Evolutionary conservation across 306 rosid species (phyloP).

Genomic region (Cucurbita maxima): DNA sequence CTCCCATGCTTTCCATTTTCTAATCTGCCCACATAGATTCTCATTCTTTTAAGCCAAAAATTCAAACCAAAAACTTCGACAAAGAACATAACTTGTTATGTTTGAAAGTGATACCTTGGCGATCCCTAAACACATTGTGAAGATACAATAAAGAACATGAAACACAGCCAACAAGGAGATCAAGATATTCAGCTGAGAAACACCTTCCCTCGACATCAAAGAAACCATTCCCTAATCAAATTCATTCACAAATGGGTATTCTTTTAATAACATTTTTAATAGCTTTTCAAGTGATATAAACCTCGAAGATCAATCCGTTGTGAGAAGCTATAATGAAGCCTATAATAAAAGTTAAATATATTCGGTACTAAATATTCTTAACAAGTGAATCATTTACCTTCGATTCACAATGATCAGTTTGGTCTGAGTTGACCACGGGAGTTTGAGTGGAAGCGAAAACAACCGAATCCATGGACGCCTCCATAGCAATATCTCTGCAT

Average conservation of each 20-base stretch:
- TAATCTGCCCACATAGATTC: constrained; percentile 23
- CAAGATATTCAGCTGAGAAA: constrained; percentile 38
- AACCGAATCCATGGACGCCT: not conserved
- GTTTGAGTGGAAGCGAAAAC: constrained; percentile 7
- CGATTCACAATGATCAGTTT: constrained; percentile 25
- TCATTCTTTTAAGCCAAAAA: not conserved
- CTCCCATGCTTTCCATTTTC: constrained; percentile 61
- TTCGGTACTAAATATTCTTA: not conserved
- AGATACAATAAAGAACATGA: constrained; percentile 45
- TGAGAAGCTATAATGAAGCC: too few relatives aligned
- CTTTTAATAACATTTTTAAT: not conserved
- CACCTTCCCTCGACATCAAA: constrained; percentile 39
- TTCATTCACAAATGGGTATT: not conserved
- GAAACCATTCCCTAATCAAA: constrained; percentile 38
- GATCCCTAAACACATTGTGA: constrained; percentile 52
- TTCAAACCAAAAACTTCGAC: not conserved
- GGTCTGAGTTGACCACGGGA: not conserved
- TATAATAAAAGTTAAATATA: not conserved
- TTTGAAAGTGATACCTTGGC: constrained; percentile 32
- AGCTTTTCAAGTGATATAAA: too few relatives aligned
- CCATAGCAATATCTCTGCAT: constrained; percentile 16
- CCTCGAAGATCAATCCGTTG: too few relatives aligned
- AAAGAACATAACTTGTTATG: not conserved
- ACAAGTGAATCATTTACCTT: constrained; percentile 17
- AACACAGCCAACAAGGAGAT: constrained; percentile 47